phyloP scores from a whole-genome alignment of 345 rosid species.

The Leavenworthia alabamica region DNA sequence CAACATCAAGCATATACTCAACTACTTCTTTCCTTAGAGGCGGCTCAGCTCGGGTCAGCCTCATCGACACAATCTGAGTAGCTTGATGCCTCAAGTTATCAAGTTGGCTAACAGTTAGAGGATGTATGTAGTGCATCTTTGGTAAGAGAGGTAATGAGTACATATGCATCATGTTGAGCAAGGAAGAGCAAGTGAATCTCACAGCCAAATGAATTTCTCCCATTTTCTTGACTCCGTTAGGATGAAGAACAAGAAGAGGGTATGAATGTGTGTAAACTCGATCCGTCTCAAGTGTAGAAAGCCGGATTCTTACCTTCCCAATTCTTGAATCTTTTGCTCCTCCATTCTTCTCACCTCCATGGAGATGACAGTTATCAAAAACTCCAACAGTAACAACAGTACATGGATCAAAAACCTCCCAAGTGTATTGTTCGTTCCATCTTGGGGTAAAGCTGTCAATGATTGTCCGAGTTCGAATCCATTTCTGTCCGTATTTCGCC shows the following conservation, averaged over 20 bases:
- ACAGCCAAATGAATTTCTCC: conserved; percentile 93
- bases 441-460: conserved; percentile 81
- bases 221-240: conserved; percentile 82
- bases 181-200: conserved; percentile 76
- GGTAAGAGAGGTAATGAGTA: conserved; percentile 75
- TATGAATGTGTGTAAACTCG: conserved; percentile 83
- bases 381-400: conserved; percentile 89
- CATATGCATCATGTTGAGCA: conserved; percentile 92
- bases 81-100: conserved; percentile 90
- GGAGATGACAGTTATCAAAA: conserved; percentile 79
- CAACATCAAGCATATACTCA: conserved; percentile 91
- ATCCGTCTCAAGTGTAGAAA: conserved; percentile 88
- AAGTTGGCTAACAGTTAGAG: conserved; percentile 79
- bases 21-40: conserved; percentile 85
- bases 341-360: conserved; percentile 55
- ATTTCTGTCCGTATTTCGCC: conserved; percentile 87
- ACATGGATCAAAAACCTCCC: conserved; percentile 94
- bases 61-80: conserved; percentile 70
- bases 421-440: conserved; percentile 97
- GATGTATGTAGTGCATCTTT: conserved; percentile 87
- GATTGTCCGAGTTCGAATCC: conserved; percentile 87
- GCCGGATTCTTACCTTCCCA: conserved; percentile 85
- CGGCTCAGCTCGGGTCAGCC: conserved; percentile 83
- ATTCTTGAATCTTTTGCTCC: conserved; percentile 59
- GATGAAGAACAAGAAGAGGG: conserved; percentile 71